phyloP scores from a whole-genome alignment of 2,329 filamentous ascomycete genomes.

The Zymoseptoria passerinii region DNA sequence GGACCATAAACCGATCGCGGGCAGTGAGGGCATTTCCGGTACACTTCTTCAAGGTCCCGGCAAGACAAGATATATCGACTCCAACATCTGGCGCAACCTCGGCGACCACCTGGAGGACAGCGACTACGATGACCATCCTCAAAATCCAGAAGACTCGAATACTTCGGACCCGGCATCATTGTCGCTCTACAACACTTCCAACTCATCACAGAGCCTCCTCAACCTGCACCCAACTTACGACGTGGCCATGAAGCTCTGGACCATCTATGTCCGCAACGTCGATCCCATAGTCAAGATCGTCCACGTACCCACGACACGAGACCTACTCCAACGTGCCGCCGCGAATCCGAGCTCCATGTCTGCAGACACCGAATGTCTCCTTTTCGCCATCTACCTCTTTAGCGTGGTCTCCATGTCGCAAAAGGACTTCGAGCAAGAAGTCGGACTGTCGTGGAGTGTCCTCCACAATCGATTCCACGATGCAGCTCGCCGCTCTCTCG shows the following conservation, averaged over 20 bases:
- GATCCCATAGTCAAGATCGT: conserved; percentile 64
- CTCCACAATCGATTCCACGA: conserved; percentile 27
- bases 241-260: conserved; percentile 45
- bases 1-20: background rate
- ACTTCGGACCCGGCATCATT: conserved; percentile 21
- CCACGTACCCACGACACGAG: conserved; percentile 49
- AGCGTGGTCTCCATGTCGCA: conserved; percentile 44
- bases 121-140: conserved; percentile 8
- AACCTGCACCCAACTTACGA: conserved; percentile 48
- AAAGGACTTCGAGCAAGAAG: conserved; percentile 38
- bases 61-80: conserved; percentile 39
- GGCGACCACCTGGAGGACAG: conserved; percentile 25
- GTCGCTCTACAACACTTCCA: conserved; percentile 15
- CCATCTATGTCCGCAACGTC: conserved; percentile 60
- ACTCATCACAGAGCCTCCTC: conserved; percentile 13
- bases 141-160: conserved; percentile 9
- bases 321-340: conserved; percentile 44
- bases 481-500: conserved; percentile 55
- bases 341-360: conserved; percentile 46
- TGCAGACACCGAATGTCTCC: conserved; percentile 49
- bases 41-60: conserved; percentile 26
- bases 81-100: conserved; percentile 25
- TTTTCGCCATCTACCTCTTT: conserved; percentile 55
- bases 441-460: conserved; percentile 49
- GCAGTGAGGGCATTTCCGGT: conserved; percentile 6